Percentiles rank a stretch among this genome's conserved stretches.
Conservation (phyloP, 2,329 filamentous ascomycete genomes). For the Lizonia empirigonia region DNA sequence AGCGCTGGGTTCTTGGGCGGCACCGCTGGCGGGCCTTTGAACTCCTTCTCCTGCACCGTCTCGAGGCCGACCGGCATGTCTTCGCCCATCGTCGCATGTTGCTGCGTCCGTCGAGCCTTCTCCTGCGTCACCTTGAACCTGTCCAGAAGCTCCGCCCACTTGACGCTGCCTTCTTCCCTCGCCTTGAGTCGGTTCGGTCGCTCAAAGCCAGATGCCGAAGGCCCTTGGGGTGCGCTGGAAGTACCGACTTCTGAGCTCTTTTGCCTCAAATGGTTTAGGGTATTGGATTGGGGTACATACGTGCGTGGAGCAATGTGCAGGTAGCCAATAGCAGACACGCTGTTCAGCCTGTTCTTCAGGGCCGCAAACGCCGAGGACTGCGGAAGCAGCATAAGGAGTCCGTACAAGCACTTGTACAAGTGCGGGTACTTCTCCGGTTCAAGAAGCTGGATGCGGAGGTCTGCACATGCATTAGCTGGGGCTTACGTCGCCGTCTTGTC, state of each 20-base stretch:
- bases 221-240: slow-evolving; percentile 40
- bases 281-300: slow-evolving; percentile 59
- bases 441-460: slow-evolving; percentile 89
- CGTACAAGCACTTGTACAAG: slow-evolving; percentile 97
- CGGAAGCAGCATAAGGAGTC: slow-evolving; percentile 95
- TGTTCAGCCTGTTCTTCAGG: slow-evolving; percentile 94
- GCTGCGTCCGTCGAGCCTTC: slow-evolving; percentile 73
- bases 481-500: slow-evolving; percentile 17
- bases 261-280: slow-evolving; percentile 49
- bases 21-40: slow-evolving; percentile 32
- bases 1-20: slow-evolving; percentile 33
- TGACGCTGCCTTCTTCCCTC: slow-evolving; percentile 81
- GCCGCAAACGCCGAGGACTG: slow-evolving; percentile 97
- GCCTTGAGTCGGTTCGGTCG: slow-evolving; percentile 72
- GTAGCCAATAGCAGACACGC: slow-evolving; percentile 95
- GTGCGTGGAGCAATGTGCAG: slow-evolving; percentile 80
- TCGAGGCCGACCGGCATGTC: slow-evolving; percentile 29
- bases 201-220: slow-evolving; percentile 54
- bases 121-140: slow-evolving; percentile 95
- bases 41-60: slow-evolving; percentile 39
- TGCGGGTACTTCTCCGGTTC: slow-evolving; percentile 95
- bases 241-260: slow-evolving; percentile 50
- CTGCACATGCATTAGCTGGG: slow-evolving; percentile 52
- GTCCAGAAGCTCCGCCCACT: slow-evolving; percentile 90
- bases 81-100: slow-evolving; percentile 52